Conservation (phyloP, 2,329 filamentous ascomycete species). For the Hypoxylon sp. region DNA sequence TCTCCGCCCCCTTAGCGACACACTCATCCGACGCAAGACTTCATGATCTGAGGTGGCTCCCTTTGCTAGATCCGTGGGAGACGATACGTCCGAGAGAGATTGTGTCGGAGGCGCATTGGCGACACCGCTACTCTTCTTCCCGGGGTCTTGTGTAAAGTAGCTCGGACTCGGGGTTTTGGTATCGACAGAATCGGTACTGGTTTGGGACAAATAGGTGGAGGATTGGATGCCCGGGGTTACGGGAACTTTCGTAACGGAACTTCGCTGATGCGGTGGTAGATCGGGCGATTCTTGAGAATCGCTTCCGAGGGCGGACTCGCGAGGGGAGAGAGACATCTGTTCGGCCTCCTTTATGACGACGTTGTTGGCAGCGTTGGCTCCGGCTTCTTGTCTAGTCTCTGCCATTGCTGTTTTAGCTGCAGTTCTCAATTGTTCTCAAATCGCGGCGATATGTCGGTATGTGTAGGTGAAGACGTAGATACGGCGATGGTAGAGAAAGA, state of each 20-base stretch:
- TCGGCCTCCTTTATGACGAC: conserved; percentile 36
- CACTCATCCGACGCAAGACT: conserved; percentile 62
- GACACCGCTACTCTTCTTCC: conserved; percentile 47
- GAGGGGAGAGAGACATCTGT: conserved; percentile 42
- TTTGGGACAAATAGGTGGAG: conserved; percentile 53
- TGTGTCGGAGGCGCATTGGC: conserved; percentile 43
- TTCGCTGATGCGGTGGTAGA: conserved; percentile 56
- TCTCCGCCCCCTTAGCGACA: conserved; percentile 60
- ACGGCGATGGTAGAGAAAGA: conserved; percentile 16
- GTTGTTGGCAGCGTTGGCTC: conserved; percentile 19
- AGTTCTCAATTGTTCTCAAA: not conserved
- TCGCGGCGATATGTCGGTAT: conserved; percentile 9
- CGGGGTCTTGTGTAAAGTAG: conserved; percentile 55
- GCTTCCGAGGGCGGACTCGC: conserved; percentile 9
- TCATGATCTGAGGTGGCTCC: conserved; percentile 59
- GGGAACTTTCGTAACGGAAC: conserved; percentile 56
- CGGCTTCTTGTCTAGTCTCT: conserved; percentile 38
- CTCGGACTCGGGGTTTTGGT: conserved; percentile 45
- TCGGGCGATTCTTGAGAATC: conserved; percentile 42
- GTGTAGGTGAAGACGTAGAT: conserved; percentile 14
- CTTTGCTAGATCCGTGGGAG: conserved; percentile 42
- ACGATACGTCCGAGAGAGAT: conserved; percentile 42
- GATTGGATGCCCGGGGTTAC: conserved; percentile 59
- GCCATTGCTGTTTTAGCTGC: conserved; percentile 47
- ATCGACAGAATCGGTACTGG: conserved; percentile 40